A percentile compares a stretch with the other conserved stretches of the same genome.
These are phyloP conservation scores for Citrullus mucosospermus DNA, from an alignment of 306 rosid species.

Conservation along the genomic window DNA sequence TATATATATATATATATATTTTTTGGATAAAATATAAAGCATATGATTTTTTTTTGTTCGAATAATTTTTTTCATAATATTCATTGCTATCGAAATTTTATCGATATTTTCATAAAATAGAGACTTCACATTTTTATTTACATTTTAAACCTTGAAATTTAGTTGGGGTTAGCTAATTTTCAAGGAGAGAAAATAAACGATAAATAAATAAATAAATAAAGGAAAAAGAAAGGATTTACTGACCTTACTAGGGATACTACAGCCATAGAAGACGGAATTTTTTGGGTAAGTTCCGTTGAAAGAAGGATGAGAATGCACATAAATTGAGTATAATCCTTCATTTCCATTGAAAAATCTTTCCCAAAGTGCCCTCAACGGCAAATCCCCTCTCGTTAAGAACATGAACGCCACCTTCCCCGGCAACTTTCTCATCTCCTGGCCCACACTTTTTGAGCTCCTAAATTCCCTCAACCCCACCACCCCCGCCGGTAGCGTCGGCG, in stretches of 20 bases:
- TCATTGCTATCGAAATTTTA: too few relatives aligned
- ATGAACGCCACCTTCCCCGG: conserved; percentile 85
- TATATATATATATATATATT: too few relatives aligned
- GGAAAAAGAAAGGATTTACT: conserved; percentile 7
- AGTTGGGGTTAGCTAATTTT: too few relatives aligned
- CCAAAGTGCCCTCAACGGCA: conserved; percentile 74
- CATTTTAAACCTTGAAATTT: too few relatives aligned
- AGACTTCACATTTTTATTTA: too few relatives aligned
- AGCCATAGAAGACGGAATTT: conserved; percentile 41
- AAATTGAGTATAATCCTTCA: conserved; percentile 53
- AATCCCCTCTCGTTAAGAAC: conserved; percentile 69
- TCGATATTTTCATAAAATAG: too few relatives aligned
- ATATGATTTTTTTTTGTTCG: too few relatives aligned
- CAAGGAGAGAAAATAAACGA: too few relatives aligned
- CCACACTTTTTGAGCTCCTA: conserved; percentile 10
- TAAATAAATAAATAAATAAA: not conserved
- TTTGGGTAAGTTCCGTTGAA: conserved; percentile 46
- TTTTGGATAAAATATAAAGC: too few relatives aligned
- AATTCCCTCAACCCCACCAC: not conserved
- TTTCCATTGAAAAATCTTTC: conserved; percentile 67
- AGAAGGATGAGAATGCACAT: conserved; percentile 71
- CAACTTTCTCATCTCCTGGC: conserved; percentile 38
- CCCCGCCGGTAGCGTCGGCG: too few relatives aligned
- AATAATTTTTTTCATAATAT: too few relatives aligned
- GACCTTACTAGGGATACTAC: conserved; percentile 81